Conservation (phyloP, 2,329 filamentous ascomycete species). For the Ascochyta fabae region DNA sequence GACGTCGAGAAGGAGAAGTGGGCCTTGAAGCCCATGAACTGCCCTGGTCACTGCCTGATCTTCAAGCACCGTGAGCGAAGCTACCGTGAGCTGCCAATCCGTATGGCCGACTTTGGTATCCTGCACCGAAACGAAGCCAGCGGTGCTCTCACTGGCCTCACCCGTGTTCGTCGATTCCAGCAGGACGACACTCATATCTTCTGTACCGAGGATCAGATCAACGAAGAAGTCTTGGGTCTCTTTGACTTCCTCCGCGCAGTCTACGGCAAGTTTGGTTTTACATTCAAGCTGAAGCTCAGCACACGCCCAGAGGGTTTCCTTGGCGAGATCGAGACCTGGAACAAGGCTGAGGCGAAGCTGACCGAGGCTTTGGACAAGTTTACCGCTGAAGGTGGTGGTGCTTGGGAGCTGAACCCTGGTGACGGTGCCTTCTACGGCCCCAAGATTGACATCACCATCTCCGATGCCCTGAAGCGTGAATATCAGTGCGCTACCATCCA, state of each 20-base stretch:
- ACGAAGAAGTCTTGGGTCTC: slow-evolving; percentile 76
- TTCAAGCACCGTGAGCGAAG: slow-evolving; percentile 83
- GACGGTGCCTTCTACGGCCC: slow-evolving; percentile 98
- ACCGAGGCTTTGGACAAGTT: slow-evolving; percentile 82
- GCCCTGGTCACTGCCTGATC: slow-evolving; percentile 89
- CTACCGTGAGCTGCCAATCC: slow-evolving; percentile 87
- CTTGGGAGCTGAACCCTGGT: slow-evolving; percentile 91
- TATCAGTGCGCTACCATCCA: slow-evolving; percentile 95
- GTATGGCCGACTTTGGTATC: slow-evolving; percentile 94
- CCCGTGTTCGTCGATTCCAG: slow-evolving; percentile 90
- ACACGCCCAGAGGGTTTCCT: slow-evolving; percentile 90
- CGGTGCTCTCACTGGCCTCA: slow-evolving; percentile 87
- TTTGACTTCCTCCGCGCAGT: slow-evolving; percentile 87
- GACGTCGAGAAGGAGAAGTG: slow-evolving; percentile 81
- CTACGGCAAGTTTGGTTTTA: slow-evolving; percentile 83
- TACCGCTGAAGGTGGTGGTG: slow-evolving; percentile 60
- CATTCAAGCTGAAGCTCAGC: slow-evolving; percentile 93
- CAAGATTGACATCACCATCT: slow-evolving; percentile 97
- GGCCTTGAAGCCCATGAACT: slow-evolving; percentile 97
- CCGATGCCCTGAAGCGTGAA: slow-evolving; percentile 82
- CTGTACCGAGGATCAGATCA: slow-evolving; percentile 81
- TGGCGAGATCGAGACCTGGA: slow-evolving; percentile 85
- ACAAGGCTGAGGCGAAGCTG: slow-evolving; percentile 83
- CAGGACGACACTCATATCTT: slow-evolving; percentile 98
- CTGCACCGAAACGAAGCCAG: slow-evolving; percentile 95